A percentile compares a stretch with the other conserved stretches of the same genome.
Evolutionary conservation across 1,139 yeast genomes (phyloP).

Genomic region (Taphrina wiesneri): DNA sequence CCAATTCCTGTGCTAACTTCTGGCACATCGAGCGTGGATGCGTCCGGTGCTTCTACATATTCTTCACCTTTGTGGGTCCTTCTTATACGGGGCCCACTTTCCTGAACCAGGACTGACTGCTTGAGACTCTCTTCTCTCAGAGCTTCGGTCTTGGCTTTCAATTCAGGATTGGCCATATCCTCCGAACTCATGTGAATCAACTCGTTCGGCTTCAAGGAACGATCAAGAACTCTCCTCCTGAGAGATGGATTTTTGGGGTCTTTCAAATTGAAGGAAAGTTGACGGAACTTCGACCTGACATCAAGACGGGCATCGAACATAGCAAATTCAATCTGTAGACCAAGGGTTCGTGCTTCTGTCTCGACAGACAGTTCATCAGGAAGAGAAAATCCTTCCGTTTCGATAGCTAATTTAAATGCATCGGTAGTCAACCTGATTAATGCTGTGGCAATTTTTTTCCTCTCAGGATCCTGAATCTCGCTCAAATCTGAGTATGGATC

Average conservation of each 20-base stretch:
- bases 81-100: constrained; percentile 62
- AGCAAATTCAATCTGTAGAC: constrained; percentile 49
- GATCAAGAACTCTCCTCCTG: constrained; percentile 52
- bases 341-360: constrained; percentile 48
- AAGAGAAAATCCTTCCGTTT: constrained; percentile 47
- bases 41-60: constrained; percentile 53
- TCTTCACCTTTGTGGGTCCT: constrained; percentile 88
- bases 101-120: constrained; percentile 57
- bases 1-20: not conserved
- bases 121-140: constrained; percentile 69
- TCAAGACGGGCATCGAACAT: constrained; percentile 48
- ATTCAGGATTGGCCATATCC: constrained; percentile 70
- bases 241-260: constrained; percentile 56
- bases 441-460: constrained; percentile 21
- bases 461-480: constrained; percentile 39
- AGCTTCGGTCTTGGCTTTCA: constrained; percentile 66
- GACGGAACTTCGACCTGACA: constrained; percentile 54
- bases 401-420: constrained; percentile 26
- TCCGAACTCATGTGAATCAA: constrained; percentile 62
- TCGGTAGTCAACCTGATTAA: constrained; percentile 13
- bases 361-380: constrained; percentile 50
- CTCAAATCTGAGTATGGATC: constrained; percentile 28
- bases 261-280: constrained; percentile 56
- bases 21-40: not conserved
- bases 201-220: constrained; percentile 53